Percentiles rank a stretch among this genome's conserved stretches.
Conservation (phyloP, 495 filamentous ascomycete genomes). For the Annulohypoxylon nitens region DNA sequence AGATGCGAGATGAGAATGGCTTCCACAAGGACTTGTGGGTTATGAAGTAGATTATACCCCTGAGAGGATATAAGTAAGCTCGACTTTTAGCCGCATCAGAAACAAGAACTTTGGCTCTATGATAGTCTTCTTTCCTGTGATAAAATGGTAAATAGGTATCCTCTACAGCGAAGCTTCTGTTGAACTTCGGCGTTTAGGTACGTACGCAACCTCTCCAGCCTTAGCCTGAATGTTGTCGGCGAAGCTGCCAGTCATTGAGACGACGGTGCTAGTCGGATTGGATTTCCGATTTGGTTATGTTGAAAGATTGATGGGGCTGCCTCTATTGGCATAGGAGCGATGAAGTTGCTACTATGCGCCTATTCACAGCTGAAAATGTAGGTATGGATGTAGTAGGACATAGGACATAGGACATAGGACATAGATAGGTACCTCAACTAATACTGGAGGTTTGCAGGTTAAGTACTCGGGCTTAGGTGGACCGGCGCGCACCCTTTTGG, state of each 20-base stretch:
- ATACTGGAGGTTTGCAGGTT: no score
- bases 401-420: no score
- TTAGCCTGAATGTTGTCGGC: slow-evolving; percentile 54
- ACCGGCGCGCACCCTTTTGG: no score
- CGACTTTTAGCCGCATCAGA: slow-evolving; percentile 75
- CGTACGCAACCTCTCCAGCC: slow-evolving; percentile 67
- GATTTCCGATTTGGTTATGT: no score
- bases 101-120: slow-evolving; percentile 66
- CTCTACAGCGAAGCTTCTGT: neutral
- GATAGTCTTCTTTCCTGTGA: slow-evolving; percentile 68
- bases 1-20: slow-evolving; percentile 77
- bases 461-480: no score
- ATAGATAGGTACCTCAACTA: no score
- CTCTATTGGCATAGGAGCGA: no score
- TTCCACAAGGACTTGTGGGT: slow-evolving; percentile 72
- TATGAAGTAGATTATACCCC: slow-evolving; percentile 83
- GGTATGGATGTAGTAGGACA: no score
- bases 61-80: slow-evolving; percentile 87
- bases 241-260: slow-evolving; percentile 47
- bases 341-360: no score
- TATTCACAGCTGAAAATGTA: no score
- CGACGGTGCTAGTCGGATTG: neutral
- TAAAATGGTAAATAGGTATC: slow-evolving; percentile 17
- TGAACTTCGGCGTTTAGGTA: neutral
- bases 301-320: neutral